Conservation (phyloP, 75 land plant species). For the Pseudotsuga menziesii region DNA sequence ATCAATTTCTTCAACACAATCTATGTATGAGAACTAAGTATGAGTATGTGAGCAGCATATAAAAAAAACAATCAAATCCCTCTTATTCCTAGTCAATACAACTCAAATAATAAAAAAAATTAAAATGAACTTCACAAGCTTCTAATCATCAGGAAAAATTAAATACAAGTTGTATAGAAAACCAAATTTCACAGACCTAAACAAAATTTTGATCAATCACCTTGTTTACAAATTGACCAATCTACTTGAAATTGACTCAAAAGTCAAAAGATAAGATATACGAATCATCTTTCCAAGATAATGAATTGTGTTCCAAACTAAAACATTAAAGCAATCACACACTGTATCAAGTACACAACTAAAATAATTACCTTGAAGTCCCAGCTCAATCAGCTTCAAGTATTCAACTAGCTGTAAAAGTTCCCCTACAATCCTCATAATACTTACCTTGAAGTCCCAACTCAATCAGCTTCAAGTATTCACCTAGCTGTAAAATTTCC, state of each 20-base stretch:
- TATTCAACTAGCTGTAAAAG: constrained; percentile 93
- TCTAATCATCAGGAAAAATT: no score
- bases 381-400: constrained; percentile 80
- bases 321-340: background rate
- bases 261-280: background rate
- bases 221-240: background rate
- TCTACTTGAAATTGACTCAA: background rate
- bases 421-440: constrained; percentile 97
- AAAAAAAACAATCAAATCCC: background rate
- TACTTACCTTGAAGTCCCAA: no score
- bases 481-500: no score
- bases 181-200: background rate
- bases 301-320: background rate
- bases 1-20: constrained; percentile 89
- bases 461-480: no score
- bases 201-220: background rate
- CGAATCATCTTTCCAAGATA: background rate
- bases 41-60: background rate
- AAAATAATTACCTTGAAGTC: constrained; percentile 53
- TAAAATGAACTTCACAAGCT: background rate
- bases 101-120: constrained; percentile 1
- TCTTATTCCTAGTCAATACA: background rate
- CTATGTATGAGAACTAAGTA: constrained; percentile 24
- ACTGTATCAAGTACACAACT: background rate
- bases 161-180: background rate